A percentile compares a stretch with the other conserved stretches of the same genome.
Conservation (phyloP, 768 basidiomycete genomes). For the Candolleomyces aberdarensis region DNA sequence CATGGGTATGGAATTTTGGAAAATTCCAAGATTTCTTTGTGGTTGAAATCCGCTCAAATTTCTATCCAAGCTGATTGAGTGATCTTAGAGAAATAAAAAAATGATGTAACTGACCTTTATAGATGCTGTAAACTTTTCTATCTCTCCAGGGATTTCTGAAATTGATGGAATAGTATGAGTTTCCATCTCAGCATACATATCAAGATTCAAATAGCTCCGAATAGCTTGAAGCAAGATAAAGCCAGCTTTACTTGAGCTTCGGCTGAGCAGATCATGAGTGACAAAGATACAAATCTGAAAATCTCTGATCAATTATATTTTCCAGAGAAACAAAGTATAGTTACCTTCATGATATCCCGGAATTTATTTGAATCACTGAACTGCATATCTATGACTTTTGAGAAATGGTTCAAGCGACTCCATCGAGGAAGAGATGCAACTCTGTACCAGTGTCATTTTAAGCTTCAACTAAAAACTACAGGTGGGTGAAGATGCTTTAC, state of each 20-base stretch:
- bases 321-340: not conserved
- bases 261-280: not conserved
- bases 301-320: not conserved
- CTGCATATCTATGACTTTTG: too few relatives aligned
- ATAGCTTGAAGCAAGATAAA: slow-evolving; percentile 24
- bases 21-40: slow-evolving; percentile 29
- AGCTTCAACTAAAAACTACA: too few relatives aligned
- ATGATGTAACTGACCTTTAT: slow-evolving; percentile 22
- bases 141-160: slow-evolving; percentile 14
- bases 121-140: slow-evolving; percentile 11
- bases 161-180: too few relatives aligned
- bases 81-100: not conserved
- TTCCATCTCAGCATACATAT: too few relatives aligned
- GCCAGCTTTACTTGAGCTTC: slow-evolving; percentile 9
- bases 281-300: not conserved
- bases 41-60: not conserved
- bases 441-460: too few relatives aligned
- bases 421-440: too few relatives aligned
- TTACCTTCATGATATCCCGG: too few relatives aligned
- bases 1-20: slow-evolving; percentile 31
- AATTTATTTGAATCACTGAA: too few relatives aligned
- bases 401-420: too few relatives aligned
- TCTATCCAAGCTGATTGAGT: not conserved
- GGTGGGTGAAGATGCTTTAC: too few relatives aligned
- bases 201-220: too few relatives aligned